Conservation (phyloP, 164 flowering plant species). For the Cinnamomum micranthum region DNA sequence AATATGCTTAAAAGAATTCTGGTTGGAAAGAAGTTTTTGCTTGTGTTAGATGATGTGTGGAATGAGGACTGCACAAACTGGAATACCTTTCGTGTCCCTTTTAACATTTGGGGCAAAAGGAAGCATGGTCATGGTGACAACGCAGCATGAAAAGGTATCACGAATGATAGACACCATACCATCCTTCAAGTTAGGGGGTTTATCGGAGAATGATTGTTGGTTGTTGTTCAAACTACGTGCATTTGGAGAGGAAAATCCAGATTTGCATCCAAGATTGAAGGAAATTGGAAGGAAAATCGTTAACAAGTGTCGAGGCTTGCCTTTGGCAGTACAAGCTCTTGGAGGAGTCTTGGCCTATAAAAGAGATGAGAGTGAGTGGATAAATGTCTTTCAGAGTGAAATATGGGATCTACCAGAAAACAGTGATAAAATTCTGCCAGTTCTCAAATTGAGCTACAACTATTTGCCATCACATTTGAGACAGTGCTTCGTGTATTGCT, state of each 20-base stretch:
- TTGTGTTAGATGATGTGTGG: conserved; percentile 13
- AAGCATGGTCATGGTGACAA: conserved; percentile 6
- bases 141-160: conserved; percentile 3
- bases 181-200: not conserved
- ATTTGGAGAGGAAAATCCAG: not conserved
- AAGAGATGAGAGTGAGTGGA: conserved; percentile 10
- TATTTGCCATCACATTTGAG: conserved; percentile 18
- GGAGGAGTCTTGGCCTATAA: conserved; percentile 15
- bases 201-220: conserved; percentile 11
- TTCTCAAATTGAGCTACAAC: conserved; percentile 15
- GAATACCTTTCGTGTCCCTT: not conserved
- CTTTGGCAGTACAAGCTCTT: conserved; percentile 12
- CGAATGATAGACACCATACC: not conserved
- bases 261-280: not conserved
- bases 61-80: not conserved
- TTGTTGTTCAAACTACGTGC: not conserved
- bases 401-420: conserved; percentile 8
- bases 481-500: conserved; percentile 19
- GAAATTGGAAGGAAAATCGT: conserved; percentile 9
- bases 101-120: not conserved
- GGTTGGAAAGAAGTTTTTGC: not conserved
- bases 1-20: not conserved
- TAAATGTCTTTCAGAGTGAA: conserved; percentile 4
- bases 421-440: conserved; percentile 6
- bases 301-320: conserved; percentile 17